Evolutionary conservation across 768 basidiomycete genomes (phyloP).

Genomic region (Bullera alba): DNA sequence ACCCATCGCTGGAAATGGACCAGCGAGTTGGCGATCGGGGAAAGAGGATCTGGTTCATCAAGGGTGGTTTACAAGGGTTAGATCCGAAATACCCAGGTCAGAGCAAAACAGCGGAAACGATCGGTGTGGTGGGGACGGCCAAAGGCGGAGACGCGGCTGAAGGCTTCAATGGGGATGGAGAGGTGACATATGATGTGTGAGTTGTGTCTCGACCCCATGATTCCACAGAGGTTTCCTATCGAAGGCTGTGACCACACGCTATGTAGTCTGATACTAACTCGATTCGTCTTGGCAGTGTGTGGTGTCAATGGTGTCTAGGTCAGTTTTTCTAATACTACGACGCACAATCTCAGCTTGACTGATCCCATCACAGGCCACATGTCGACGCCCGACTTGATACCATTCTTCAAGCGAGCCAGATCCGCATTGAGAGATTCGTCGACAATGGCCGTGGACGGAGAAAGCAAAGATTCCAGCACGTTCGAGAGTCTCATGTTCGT

Average conservation of each 20-base stretch:
- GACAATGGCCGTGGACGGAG: neutral
- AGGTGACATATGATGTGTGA: constrained; percentile 65
- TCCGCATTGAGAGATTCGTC: constrained; percentile 54
- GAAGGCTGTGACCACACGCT: neutral
- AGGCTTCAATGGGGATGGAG: constrained; percentile 44
- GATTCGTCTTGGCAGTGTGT: constrained; percentile 50
- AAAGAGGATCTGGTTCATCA: constrained; percentile 54
- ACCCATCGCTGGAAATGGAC: constrained; percentile 45
- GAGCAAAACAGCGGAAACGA: constrained; percentile 44
- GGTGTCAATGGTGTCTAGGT: constrained; percentile 97
- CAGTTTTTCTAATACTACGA: neutral
- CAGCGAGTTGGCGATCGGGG: constrained; percentile 24
- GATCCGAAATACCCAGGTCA: constrained; percentile 56
- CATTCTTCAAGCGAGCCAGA: constrained; percentile 63
- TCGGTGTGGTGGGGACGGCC: constrained; percentile 65
- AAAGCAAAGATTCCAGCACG: neutral
- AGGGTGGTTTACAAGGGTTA: constrained; percentile 70
- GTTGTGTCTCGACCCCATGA: constrained; percentile 10
- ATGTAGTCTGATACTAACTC: neutral
- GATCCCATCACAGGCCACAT: constrained; percentile 52
- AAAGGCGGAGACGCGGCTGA: constrained; percentile 43
- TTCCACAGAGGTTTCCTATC: neutral
- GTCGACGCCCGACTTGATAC: constrained; percentile 64
- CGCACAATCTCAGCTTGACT: neutral
- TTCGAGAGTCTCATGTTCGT: constrained; percentile 56